phyloP scores from a whole-genome alignment of 352 stramenopile species.

The Phytophthora sojae region DNA sequence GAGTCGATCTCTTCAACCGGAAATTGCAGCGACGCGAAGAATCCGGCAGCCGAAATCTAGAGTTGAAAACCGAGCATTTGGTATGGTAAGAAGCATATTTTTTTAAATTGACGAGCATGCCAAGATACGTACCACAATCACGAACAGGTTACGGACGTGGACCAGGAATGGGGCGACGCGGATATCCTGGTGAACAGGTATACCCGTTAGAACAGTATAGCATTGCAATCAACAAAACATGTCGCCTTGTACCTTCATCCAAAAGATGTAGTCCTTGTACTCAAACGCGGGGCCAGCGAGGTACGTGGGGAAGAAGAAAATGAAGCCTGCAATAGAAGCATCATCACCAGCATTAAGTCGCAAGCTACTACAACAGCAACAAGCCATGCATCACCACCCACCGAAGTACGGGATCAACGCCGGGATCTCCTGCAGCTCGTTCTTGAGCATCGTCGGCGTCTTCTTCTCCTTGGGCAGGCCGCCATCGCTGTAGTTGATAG shows the following conservation, averaged over 20 bases:
- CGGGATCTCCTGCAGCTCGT: conserved; percentile 71
- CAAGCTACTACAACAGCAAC: neutral
- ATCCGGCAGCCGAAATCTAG: conserved; percentile 72
- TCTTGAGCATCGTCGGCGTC: conserved; percentile 74
- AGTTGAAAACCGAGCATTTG: conserved; percentile 1
- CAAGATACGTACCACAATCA: conserved; percentile 64
- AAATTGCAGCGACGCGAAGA: conserved; percentile 78
- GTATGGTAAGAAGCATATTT: neutral
- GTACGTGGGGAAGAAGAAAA: conserved; percentile 92
- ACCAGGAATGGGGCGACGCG: conserved; percentile 68
- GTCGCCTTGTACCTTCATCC: conserved; percentile 66
- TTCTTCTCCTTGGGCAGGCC: conserved; percentile 77
- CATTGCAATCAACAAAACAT: neutral
- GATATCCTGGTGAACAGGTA: conserved; percentile 42
- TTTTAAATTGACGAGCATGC: neutral
- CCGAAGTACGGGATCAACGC: conserved; percentile 78
- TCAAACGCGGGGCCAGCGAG: conserved; percentile 84
- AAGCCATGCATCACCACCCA: conserved; percentile 27
- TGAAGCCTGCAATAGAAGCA: conserved; percentile 55
- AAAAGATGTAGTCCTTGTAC: conserved; percentile 87
- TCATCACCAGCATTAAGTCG: neutral
- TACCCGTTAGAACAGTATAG: neutral
- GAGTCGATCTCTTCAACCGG: conserved; percentile 86
- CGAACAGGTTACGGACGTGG: conserved; percentile 78
- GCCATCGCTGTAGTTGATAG: conserved; percentile 87